phyloP scores from a whole-genome alignment of 108 stramenopile genomes.

The Schizochytrium sp. region DNA sequence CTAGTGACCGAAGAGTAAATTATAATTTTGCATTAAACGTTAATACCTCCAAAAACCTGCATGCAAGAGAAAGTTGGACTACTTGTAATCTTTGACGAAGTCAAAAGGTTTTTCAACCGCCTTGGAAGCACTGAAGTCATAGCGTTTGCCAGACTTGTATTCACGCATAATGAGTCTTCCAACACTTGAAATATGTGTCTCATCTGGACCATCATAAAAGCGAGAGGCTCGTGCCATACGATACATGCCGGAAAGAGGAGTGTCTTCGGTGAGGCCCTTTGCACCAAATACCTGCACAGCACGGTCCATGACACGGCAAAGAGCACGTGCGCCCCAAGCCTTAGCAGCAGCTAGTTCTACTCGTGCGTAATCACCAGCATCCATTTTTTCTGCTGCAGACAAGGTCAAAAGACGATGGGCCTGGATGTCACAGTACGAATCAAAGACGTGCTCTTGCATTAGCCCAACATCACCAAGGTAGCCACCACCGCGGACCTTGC shows the following conservation, averaged over 20 bases:
- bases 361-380: constrained; percentile 63
- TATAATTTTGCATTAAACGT: too few species aligned
- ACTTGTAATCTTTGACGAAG: constrained; percentile 12
- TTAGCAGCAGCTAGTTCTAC: constrained; percentile 85
- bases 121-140: constrained; percentile 56
- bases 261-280: constrained; percentile 86
- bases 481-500: constrained; percentile 73
- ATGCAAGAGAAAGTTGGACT: too few species aligned
- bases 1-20: too few species aligned
- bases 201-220: constrained; percentile 97
- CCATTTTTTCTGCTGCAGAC: constrained; percentile 68
- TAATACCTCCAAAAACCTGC: too few species aligned
- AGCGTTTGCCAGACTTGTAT: constrained; percentile 42
- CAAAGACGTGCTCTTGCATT: constrained; percentile 77
- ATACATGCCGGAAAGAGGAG: constrained; percentile 83
- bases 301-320: constrained; percentile 84
- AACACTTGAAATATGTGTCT: constrained; percentile 79
- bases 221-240: constrained; percentile 79
- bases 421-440: constrained; percentile 82
- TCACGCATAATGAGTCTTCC: constrained; percentile 55
- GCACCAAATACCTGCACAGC: constrained; percentile 92
- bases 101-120: neutral
- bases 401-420: constrained; percentile 79
- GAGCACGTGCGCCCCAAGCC: constrained; percentile 84
- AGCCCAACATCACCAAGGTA: constrained; percentile 58